phyloP scores from a whole-genome alignment of 768 basidiomycete species.

The Leucocoprinus leucothites region DNA sequence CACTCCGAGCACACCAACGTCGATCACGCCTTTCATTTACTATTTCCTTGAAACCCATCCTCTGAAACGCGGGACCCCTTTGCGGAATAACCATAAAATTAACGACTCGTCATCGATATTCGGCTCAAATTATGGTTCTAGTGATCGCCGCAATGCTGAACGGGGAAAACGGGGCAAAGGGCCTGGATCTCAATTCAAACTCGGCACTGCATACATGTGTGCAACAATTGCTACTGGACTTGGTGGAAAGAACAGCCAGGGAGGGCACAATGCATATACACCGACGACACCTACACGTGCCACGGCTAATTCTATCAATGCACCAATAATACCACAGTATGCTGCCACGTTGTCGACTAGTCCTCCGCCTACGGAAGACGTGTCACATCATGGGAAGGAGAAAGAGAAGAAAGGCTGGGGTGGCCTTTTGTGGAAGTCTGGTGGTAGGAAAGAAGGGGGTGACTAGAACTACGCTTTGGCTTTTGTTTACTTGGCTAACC shows the following conservation, averaged over 20 bases:
- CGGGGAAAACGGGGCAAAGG: neutral
- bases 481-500: no score
- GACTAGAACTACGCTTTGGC: neutral
- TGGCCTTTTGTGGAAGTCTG: neutral
- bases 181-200: neutral
- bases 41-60: conserved; percentile 10
- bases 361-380: neutral
- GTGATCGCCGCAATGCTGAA: neutral
- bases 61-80: neutral
- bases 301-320: neutral
- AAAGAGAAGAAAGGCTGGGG: conserved; percentile 10
- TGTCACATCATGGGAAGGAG: neutral
- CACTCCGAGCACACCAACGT: conserved; percentile 5
- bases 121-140: neutral
- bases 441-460: conserved; percentile 4
- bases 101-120: neutral
- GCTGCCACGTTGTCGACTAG: neutral
- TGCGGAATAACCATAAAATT: neutral
- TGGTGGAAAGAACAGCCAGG: neutral
- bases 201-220: neutral
- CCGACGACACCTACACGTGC: neutral
- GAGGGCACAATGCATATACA: neutral
- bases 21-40: conserved; percentile 8
- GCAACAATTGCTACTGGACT: neutral
- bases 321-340: neutral